A percentile compares a stretch with the other conserved stretches of the same genome.
Conservation (phyloP, 2,329 filamentous ascomycete species). For the Beauveria varroae region DNA sequence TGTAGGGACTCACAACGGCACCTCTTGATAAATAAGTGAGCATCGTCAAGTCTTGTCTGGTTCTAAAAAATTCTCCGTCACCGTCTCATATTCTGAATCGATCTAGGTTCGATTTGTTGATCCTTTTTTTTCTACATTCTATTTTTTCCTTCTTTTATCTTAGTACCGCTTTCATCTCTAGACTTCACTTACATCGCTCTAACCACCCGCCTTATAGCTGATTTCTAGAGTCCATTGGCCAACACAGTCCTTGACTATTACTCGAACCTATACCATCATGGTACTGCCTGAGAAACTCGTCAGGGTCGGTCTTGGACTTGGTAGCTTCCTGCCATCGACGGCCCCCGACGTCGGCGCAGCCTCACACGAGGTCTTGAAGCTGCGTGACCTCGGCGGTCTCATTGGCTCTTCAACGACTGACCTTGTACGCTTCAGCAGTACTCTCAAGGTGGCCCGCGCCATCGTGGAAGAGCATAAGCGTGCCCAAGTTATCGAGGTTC, state of each 20-base stretch:
- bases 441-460: slow-evolving; percentile 15
- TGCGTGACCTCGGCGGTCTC: not conserved
- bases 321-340: not conserved
- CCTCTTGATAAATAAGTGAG: slow-evolving; percentile 17
- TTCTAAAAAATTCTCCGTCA: not conserved
- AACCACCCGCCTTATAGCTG: too few relatives aligned
- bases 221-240: not conserved
- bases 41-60: not conserved
- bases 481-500: slow-evolving; percentile 19
- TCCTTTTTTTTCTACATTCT: not conserved
- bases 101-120: not conserved
- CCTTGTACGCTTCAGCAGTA: slow-evolving; percentile 12
- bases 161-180: not conserved
- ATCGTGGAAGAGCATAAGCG: slow-evolving; percentile 21
- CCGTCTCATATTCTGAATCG: not conserved
- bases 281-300: slow-evolving; percentile 15
- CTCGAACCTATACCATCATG: slow-evolving; percentile 16
- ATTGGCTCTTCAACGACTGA: slow-evolving; percentile 13
- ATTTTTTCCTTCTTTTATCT: not conserved
- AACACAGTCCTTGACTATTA: not conserved
- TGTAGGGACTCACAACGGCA: not conserved
- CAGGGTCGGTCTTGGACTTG: slow-evolving; percentile 12
- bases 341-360: not conserved
- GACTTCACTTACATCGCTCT: not conserved
- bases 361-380: not conserved